Evolutionary conservation across 2,329 filamentous ascomycete species (phyloP), one percentile per base, ranked within the genome.

Genomic region (Harringtonia lauricola): DNA sequence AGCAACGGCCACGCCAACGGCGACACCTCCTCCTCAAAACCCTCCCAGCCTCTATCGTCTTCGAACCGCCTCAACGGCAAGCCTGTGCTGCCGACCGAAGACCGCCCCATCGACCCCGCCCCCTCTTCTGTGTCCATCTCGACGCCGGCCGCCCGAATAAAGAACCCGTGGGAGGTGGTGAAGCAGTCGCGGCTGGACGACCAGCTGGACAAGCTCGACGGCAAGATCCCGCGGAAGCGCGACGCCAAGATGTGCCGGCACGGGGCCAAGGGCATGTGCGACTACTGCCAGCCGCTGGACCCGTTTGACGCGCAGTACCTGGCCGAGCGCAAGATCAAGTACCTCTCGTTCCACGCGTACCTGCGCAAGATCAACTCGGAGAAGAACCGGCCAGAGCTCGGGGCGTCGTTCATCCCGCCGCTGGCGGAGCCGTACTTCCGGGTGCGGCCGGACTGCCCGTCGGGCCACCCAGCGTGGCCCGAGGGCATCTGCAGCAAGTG

Each of bases 401-500:
- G 87, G 46, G 89, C 80, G 61, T 96, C 92, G 8, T 98, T 92
- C 60, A 96, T 98, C 67, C 92, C 92, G 13, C 92, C 92, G 2
- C 75, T 98, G 13, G 86, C 78, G 44, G 94, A 98, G 62, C 90
- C 90, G 1, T 95, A 85, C 63, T 95, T 87, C 62, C 79, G 90
- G 54, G 90, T 98, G 47, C 84, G 80, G 60, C 80, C 75, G 41
- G 80, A 95, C 55, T 98, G 92, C 57, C 90, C 94, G 1, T 89
- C 88, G 0, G 92, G 92, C 2, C 92, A 98, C 63, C 83, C 88
- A 17, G 78, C 83, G 35, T 98, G 92, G 81, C 92, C 92, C 3
- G 88, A 94, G 54, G 92, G 92, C 15, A 96, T 98, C 52, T 98
- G 92, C 67, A 94, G 86, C 46, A 98, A 96, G 61, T 98, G 92